phyloP scores from a whole-genome alignment of 305 asterid genomes.

The Fraxinus sp. region DNA sequence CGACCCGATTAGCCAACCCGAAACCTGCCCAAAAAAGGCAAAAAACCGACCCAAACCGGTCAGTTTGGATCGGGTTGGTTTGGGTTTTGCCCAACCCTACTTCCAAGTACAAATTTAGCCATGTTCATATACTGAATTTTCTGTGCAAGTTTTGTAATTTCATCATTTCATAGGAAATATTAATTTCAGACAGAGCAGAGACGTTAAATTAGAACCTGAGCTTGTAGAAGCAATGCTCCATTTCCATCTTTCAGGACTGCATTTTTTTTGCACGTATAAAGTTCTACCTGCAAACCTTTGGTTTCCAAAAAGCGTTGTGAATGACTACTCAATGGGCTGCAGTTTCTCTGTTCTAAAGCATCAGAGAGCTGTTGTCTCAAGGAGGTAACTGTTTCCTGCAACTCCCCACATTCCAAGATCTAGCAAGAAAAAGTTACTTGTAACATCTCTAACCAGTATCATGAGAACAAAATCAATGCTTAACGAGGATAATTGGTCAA shows the following conservation, averaged over 20 bases:
- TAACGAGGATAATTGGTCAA: conserved; percentile 25
- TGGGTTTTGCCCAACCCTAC: no score
- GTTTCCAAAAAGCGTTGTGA: conserved; percentile 46
- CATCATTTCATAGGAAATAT: background rate
- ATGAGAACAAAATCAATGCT: conserved; percentile 9
- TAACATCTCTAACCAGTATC: conserved; percentile 9
- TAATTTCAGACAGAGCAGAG: conserved; percentile 10
- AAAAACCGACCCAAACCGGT: no score
- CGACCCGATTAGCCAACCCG: no score
- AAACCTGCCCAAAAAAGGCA: no score
- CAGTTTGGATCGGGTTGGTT: no score
- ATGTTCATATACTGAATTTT: background rate
- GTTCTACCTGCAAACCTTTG: conserved; percentile 34
- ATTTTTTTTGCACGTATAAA: conserved; percentile 41
- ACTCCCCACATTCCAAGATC: conserved; percentile 71
- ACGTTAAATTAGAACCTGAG: conserved; percentile 51
- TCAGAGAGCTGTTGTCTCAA: conserved; percentile 67
- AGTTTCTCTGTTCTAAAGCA: conserved; percentile 43
- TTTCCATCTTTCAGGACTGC: conserved; percentile 42
- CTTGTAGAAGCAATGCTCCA: conserved; percentile 52
- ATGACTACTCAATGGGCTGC: conserved; percentile 38
- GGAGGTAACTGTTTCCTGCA: conserved; percentile 58
- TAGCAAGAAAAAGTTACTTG: conserved; percentile 29
- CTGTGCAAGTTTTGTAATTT: background rate
- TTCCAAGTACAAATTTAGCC: conserved; percentile 16